phyloP scores from a whole-genome alignment of 2,329 filamentous ascomycete genomes.

The Colletotrichum eremochloae region DNA sequence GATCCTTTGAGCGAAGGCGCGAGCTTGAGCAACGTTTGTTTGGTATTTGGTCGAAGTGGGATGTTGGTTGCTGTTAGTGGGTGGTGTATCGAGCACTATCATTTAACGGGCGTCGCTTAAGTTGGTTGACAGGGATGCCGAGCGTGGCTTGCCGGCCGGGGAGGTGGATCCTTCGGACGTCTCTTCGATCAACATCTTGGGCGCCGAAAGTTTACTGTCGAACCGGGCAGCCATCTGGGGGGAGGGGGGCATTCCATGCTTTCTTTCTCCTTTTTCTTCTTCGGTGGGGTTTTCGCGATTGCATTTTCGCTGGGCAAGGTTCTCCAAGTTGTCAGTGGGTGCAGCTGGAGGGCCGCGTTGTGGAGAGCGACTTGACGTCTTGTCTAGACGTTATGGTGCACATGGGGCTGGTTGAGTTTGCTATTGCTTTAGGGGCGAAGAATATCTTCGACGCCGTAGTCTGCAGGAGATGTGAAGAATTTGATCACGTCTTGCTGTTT shows the following conservation, averaged over 20 bases:
- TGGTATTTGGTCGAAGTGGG: neutral
- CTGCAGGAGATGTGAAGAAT: neutral
- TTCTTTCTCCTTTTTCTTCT: neutral
- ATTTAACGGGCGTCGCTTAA: neutral
- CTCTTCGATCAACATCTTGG: neutral
- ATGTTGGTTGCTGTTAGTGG: neutral
- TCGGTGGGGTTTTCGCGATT: neutral
- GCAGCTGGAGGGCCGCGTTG: neutral
- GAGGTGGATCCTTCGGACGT: constrained; percentile 4
- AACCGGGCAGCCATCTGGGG: neutral
- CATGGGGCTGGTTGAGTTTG: too few species aligned
- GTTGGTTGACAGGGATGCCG: constrained; percentile 4
- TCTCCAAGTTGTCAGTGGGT: neutral
- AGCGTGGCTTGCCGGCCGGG: neutral
- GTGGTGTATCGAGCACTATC: neutral
- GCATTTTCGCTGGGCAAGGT: neutral
- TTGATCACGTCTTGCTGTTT: neutral
- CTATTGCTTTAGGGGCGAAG: neutral
- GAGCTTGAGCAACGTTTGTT: constrained; percentile 22
- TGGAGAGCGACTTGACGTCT: too few species aligned
- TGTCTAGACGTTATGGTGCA: too few species aligned
- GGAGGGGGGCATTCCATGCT: neutral
- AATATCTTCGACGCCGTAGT: neutral
- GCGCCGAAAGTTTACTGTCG: neutral
- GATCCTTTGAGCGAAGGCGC: neutral